Evolutionary conservation across 2,329 filamentous ascomycete species (phyloP), one percentile per base, ranked within the genome.

Genomic region (Arachnomyces sp.): DNA sequence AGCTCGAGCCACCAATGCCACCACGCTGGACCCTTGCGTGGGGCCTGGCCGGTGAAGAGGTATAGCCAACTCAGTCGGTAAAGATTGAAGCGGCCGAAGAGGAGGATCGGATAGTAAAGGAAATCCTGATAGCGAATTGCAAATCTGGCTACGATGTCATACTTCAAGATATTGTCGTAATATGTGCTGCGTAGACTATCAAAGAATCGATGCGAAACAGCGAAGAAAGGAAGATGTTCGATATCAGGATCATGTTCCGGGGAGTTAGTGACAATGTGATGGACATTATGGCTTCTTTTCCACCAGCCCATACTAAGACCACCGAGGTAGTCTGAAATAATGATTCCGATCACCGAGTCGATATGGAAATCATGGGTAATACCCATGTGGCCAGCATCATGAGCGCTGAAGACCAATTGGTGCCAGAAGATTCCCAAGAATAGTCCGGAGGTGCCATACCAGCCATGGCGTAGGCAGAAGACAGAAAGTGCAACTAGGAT

Each of bases 181-280:
- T 88, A 95, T 3, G 84, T 85, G 13, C 85, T 92, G 28, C 77
- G 74, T 35, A 95, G 68, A 43, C 71, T 82, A 30, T 73, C 72
- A 39, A 94, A 75, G 54, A 92, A 83, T 16, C 86, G 79, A 53
- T 93, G 87, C 2, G 85, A 88, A 21, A 92, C 78, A 44, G 87
- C 86, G 59, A 95, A 87, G 59, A 95, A 82, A 3, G 89, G 89
- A 63, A 94, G 77, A 60, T 95, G 84, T 59, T 90, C 80, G 52
- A 95, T 96, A 59, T 96, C 90, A 0, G 92, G 90, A 59, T 96
- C 90, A 59, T 96, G 90, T 62, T 95, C 92, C 11, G 89, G 86
- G 32, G 84, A 84, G 61, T 96, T 96, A 13, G 92, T 96, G 38
- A 96, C 84, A 51, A 96, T 88, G 57, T 96, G 90, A 59, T 96